These are phyloP conservation scores for Ganoderma sinense DNA, from an alignment of 1,284 basidiomycete species.

Conservation along the genomic window DNA sequence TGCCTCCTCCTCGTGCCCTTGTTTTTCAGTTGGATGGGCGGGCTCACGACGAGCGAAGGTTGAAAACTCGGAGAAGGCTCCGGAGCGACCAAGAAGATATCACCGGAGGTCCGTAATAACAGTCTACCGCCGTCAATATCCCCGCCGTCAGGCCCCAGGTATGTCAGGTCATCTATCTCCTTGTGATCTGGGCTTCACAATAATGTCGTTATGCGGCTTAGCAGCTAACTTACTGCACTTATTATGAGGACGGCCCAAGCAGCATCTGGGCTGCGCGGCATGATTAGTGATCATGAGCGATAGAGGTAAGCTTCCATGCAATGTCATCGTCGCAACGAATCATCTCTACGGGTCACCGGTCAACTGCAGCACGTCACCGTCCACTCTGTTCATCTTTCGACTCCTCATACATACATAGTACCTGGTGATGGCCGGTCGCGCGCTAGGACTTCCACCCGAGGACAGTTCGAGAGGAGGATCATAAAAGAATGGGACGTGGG, in stretches of 20 bases:
- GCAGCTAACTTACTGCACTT: not conserved
- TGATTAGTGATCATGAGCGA: slow-evolving; percentile 19
- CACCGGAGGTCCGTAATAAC: slow-evolving; percentile 6
- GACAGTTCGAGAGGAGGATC: not conserved
- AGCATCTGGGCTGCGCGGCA: slow-evolving; percentile 17
- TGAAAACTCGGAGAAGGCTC: slow-evolving; percentile 25
- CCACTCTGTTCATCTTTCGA: not conserved
- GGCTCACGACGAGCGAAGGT: not conserved
- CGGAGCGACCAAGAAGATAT: slow-evolving; percentile 50
- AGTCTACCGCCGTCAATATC: not conserved
- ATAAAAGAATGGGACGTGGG: no score
- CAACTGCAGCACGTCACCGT: not conserved
- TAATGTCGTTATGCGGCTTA: not conserved
- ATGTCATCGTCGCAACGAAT: slow-evolving; percentile 13
- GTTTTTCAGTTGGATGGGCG: not conserved
- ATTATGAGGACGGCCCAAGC: not conserved
- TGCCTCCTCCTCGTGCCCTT: slow-evolving; percentile 1
- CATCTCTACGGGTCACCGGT: not conserved
- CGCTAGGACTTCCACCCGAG: not conserved
- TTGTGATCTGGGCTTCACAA: not conserved
- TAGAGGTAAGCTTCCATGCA: slow-evolving; percentile 25
- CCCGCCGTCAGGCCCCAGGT: not conserved
- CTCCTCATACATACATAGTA: not conserved
- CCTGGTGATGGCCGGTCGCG: not conserved
- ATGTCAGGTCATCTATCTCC: not conserved